Evolutionary conservation across 106 monocot species (phyloP).

Genomic region (Allium fistulosum): DNA sequence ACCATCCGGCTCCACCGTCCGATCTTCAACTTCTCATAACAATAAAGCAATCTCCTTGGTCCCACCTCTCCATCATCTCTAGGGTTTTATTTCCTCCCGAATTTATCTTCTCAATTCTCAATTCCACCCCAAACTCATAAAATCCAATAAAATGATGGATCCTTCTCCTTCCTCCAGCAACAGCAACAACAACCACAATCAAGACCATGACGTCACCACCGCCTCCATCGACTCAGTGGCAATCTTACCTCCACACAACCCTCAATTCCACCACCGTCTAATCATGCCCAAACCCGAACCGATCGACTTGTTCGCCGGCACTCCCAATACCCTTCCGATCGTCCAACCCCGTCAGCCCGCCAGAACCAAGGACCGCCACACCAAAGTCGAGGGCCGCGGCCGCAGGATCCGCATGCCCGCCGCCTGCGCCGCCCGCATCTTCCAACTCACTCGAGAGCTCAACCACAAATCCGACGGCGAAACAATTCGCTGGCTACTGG

Average conservation of each 20-base stretch:
- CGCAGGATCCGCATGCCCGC: constrained; percentile 35
- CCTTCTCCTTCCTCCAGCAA: not conserved
- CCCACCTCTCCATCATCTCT: not conserved
- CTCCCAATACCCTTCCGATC: not conserved
- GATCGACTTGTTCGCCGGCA: constrained; percentile 5
- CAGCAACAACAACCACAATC: not conserved
- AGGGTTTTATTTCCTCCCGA: constrained; percentile 3
- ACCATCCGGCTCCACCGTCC: constrained; percentile 1
- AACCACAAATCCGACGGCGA: constrained; percentile 31
- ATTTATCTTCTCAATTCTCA: not conserved
- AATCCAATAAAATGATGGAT: too few relatives aligned
- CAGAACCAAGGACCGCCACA: constrained; percentile 29
- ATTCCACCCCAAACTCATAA: not conserved
- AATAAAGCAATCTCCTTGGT: not conserved
- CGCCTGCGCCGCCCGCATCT: constrained; percentile 30
- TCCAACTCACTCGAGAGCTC: constrained; percentile 31
- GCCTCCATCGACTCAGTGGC: not conserved
- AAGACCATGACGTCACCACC: not conserved
- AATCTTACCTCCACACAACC: not conserved
- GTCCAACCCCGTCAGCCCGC: constrained; percentile 5
- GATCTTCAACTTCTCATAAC: not conserved
- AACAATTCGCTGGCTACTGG: constrained; percentile 27
- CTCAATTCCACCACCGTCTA: constrained; percentile 5
- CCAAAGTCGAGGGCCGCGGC: constrained; percentile 32
- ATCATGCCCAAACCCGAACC: constrained; percentile 26